Base-by-base conservation (phyloP, 306 rosid species). In the Malus sylvestris region DNA sequence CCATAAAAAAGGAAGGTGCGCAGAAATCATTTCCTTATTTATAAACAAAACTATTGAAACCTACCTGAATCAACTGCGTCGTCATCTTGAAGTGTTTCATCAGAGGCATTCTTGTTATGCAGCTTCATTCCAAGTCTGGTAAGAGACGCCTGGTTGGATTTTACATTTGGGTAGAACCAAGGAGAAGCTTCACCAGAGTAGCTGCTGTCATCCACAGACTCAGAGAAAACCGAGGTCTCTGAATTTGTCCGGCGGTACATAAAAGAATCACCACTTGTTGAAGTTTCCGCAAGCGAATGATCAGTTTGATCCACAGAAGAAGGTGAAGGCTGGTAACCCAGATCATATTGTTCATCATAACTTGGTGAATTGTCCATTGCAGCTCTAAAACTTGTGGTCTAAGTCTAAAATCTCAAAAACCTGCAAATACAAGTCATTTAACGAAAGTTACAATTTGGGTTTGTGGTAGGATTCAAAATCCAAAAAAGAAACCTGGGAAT, bases 281-380 rank as follows among this genome's bases (percentile, higher is more conserved):
- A 93, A 32, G 93, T 88, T 69, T 87, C 94, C 30, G 78, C 71
- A 68, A 86, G 69, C 44, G 96, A 90, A 29, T 25, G 38, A 29
- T 27, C 96, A 71, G 82, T 89, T 45, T 87, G 96, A 82, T 91
- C 94, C 74, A 88, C 74, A 61, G 97, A 94, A 82, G 92, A 91
- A 49, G 79, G 77, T 38, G 93, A 87, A 67, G 89, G 92, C 13
- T 81, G 92, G 76, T 87, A 92, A 53, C 89, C 87, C 82, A 82
- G 81, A 67, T 83, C 87, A 73, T 77, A 90, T 61, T 52, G 79
- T 78, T 88, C 89, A 33, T 91, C 95, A 45, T 74, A 82, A 70
- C 74, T 88, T 11, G 89, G 80, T 61, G 84, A 75, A 45, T 75
- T 86, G 1, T 87, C 91, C 98, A 92, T 95, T 74, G 67, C 33